Base-by-base conservation (phyloP, 1,139 yeast genomes). In the Debaryomyces sp. region DNA sequence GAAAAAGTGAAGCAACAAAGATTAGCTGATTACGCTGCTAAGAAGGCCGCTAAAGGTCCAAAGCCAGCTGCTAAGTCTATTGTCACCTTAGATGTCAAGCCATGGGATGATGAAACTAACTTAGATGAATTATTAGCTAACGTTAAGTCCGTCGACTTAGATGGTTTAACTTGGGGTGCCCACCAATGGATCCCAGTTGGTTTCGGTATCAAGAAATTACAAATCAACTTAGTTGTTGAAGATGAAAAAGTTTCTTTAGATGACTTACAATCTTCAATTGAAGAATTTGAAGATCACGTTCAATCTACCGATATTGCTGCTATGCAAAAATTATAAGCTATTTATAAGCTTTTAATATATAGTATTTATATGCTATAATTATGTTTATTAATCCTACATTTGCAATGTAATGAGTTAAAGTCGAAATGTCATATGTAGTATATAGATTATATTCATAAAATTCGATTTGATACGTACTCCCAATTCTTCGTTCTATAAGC, bases 31-130 rank as follows among this genome's bases (percentile, higher is more conserved):
- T 94, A 94, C 84, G 89, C 91, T 68, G 96, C 96, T 67, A 91
- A 89, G 87, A 94, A 94, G 87, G 96, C 96, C 61, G 86, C 95
- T 62, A 89, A 89, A 81, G 96, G 96, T 73, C 90, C 98, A 68
- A 90, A 90, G 84, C 90, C 97, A 67, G 96, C 97, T 76, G 98
- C 99, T 70, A 94, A 94, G 84, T 89, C 98, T 57, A 81, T 91
- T 63, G 96, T 94, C 68, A 94, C 99, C 67, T 71, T 94, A 68
- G 99, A 94, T 67, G 96, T 94, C 64, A 94, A 94, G 87, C 98
- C 97, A 78, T 94, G 99, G 99, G 99, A 94, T 78, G 98, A 94
- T 68, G 98, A 94, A 83, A 94, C 99, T 61, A 86, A 92, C 73
- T 82, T 95, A 74, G 96, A 94, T 53, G 86, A 85, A 75, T 74